These are phyloP conservation scores for Saccharomyces pastorianus DNA, from an alignment of 1,139 yeast species.

Conservation along the genomic window DNA sequence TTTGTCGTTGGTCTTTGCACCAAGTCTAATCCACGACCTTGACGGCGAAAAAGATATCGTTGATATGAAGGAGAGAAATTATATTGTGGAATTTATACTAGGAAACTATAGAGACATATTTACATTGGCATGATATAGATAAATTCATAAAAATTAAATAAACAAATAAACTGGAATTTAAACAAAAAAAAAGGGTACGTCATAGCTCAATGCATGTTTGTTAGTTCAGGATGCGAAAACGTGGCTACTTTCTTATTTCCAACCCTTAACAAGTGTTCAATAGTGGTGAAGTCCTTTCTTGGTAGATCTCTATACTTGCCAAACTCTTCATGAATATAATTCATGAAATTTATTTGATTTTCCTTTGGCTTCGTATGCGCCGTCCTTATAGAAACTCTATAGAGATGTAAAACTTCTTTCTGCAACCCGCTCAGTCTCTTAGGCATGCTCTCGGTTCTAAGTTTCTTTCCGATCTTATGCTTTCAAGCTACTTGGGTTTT, in stretches of 20 bases:
- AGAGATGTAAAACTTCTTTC: constrained; percentile 54
- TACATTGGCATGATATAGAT: background rate
- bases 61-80: constrained; percentile 80
- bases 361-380: constrained; percentile 48
- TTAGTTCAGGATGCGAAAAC: constrained; percentile 60
- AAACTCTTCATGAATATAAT: constrained; percentile 50
- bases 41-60: constrained; percentile 75
- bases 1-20: constrained; percentile 89
- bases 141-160: background rate
- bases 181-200: background rate
- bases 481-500: background rate
- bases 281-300: constrained; percentile 75
- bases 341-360: constrained; percentile 32
- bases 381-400: constrained; percentile 49
- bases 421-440: constrained; percentile 50
- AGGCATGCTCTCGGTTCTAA: constrained; percentile 8
- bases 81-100: constrained; percentile 68
- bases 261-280: constrained; percentile 73
- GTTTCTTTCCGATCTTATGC: background rate
- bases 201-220: constrained; percentile 43
- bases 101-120: constrained; percentile 34
- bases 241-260: constrained; percentile 69
- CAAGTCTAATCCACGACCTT: constrained; percentile 75
- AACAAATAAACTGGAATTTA: background rate
- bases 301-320: constrained; percentile 49